These are phyloP conservation scores for Arthrobotrys entomopaga DNA, from an alignment of 2,329 filamentous ascomycete genomes.

Conservation along the genomic window DNA sequence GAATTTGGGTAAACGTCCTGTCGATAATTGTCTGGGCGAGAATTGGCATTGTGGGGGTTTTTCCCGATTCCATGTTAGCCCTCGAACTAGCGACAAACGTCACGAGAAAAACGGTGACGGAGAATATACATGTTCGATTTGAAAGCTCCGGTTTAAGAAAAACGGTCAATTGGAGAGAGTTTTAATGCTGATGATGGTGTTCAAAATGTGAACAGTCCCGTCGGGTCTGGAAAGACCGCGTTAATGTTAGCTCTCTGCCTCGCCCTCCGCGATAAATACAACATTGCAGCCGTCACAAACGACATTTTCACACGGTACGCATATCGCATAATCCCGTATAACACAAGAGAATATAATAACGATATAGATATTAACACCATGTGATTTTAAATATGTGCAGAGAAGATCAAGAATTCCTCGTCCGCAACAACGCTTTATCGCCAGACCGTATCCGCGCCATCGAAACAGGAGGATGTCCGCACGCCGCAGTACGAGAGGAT, in stretches of 20 bases:
- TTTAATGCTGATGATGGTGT: neutral
- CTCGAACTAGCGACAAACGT: too few relatives aligned
- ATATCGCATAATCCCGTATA: conserved; percentile 26
- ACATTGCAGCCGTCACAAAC: conserved; percentile 95
- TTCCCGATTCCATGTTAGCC: neutral
- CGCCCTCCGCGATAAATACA: conserved; percentile 80
- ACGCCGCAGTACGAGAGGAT: conserved; percentile 96
- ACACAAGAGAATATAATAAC: neutral
- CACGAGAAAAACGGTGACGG: too few relatives aligned
- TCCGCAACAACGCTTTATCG: conserved; percentile 82
- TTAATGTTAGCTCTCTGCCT: conserved; percentile 94
- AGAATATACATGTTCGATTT: too few relatives aligned
- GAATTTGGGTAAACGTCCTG: too few relatives aligned
- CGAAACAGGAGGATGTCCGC: conserved; percentile 95
- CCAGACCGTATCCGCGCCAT: conserved; percentile 89
- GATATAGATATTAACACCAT: neutral
- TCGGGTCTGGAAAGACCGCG: conserved; percentile 96
- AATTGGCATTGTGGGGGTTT: neutral
- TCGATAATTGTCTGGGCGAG: too few relatives aligned
- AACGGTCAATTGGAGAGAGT: neutral
- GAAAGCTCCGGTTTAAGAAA: neutral
- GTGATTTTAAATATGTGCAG: conserved; percentile 63
- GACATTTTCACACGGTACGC: conserved; percentile 83
- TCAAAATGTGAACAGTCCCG: conserved; percentile 71
- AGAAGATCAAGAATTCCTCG: conserved; percentile 98